Conservation (phyloP, 192 early-diverging fungal genomes). For the Obelidium mucronatum region DNA sequence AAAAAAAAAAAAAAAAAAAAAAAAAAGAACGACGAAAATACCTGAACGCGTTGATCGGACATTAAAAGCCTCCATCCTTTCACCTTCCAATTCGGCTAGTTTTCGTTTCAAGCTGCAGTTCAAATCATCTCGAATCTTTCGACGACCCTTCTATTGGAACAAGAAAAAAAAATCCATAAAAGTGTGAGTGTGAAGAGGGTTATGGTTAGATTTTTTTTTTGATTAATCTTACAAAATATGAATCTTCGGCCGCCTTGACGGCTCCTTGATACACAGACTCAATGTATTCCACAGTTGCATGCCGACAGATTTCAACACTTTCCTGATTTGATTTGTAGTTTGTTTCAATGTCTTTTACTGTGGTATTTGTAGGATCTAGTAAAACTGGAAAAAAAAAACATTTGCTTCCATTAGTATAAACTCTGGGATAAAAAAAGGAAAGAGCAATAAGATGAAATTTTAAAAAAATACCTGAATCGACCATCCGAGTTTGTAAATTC, state of each 20-base stretch:
- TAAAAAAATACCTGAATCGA: not conserved
- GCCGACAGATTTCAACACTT: not conserved
- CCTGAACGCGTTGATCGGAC: not conserved
- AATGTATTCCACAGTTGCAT: not conserved
- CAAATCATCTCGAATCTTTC: not conserved
- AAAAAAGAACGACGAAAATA: not conserved
- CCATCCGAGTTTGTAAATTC: not conserved
- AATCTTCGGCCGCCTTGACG: not conserved
- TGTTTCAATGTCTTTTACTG: not conserved
- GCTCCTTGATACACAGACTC: conserved; percentile 18
- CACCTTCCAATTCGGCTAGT: not conserved
- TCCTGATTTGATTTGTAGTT: not conserved
- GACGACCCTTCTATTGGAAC: not conserved
- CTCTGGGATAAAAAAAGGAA: not conserved
- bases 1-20: not conserved
- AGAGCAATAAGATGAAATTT: not conserved
- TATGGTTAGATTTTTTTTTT: no score
- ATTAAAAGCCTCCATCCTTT: not conserved
- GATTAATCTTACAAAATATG: conserved; percentile 17
- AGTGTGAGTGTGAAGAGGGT: no score
- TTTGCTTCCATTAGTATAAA: not conserved
- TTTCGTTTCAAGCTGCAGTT: not conserved
- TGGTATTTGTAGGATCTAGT: not conserved
- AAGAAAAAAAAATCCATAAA: not conserved
- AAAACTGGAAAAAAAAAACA: not conserved